These are phyloP conservation scores for Colletotrichum horii DNA, from an alignment of 2,329 filamentous ascomycete genomes.

Conservation along the genomic window DNA sequence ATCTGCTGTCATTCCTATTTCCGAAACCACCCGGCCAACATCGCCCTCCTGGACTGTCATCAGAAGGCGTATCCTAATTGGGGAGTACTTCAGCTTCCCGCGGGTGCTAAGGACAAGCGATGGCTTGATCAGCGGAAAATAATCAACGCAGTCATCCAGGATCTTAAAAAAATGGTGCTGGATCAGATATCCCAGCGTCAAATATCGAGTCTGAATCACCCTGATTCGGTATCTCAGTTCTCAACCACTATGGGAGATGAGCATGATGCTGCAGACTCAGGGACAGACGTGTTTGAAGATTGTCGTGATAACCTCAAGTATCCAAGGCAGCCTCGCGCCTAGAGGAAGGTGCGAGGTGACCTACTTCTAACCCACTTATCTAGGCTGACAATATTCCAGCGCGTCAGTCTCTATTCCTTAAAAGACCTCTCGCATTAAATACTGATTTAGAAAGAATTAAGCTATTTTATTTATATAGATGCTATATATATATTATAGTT, in stretches of 20 bases:
- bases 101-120: neutral
- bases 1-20: slow-evolving; percentile 54
- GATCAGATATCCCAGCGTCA: neutral
- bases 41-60: slow-evolving; percentile 38
- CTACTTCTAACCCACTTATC: no score
- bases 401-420: no score
- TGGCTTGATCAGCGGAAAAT: neutral
- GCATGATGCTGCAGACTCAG: neutral
- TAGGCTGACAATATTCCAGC: no score
- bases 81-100: slow-evolving; percentile 27
- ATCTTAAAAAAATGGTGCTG: neutral
- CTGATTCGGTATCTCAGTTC: neutral
- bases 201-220: neutral
- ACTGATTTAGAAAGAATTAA: no score
- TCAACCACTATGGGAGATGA: neutral
- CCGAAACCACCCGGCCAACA: slow-evolving; percentile 38
- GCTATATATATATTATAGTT: no score
- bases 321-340: no score
- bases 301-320: no score
- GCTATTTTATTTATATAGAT: no score
- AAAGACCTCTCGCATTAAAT: no score
- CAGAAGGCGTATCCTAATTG: slow-evolving; percentile 46
- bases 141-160: neutral
- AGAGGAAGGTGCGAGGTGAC: no score
- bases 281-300: neutral